Percentiles rank a stretch among this genome's conserved stretches.
Conservation (phyloP, 1,284 basidiomycete genomes). For the Schizophyllum amplum region DNA sequence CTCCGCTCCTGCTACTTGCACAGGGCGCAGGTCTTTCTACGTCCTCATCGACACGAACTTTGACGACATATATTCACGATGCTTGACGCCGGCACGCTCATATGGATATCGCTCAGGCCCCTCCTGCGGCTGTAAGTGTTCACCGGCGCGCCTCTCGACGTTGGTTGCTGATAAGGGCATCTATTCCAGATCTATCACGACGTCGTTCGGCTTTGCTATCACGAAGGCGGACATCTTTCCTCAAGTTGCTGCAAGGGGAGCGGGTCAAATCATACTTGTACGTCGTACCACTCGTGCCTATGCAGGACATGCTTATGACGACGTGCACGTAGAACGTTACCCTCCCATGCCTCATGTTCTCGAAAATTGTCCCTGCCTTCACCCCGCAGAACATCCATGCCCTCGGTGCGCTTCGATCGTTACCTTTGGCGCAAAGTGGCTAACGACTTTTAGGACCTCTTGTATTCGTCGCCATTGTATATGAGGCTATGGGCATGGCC, state of each 20-base stretch:
- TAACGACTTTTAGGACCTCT: constrained; percentile 37
- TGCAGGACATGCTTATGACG: not conserved
- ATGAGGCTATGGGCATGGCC: constrained; percentile 42
- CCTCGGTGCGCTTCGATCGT: constrained; percentile 36
- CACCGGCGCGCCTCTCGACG: too few relatives aligned
- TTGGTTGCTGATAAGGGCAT: not conserved
- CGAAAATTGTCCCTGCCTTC: constrained; percentile 72
- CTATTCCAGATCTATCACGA: constrained; percentile 39
- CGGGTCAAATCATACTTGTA: constrained; percentile 52
- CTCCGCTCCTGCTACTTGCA: not conserved
- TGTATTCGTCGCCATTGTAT: constrained; percentile 43
- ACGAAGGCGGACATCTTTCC: constrained; percentile 59
- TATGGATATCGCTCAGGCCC: constrained; percentile 54
- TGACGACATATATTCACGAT: not conserved
- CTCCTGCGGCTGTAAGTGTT: constrained; percentile 46
- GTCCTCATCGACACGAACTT: constrained; percentile 3
- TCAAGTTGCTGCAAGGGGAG: constrained; percentile 45
- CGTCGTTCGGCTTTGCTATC: constrained; percentile 44
- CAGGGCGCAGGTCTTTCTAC: constrained; percentile 9
- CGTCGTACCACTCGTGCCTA: constrained; percentile 7
- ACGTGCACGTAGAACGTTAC: constrained; percentile 44
- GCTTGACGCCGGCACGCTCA: constrained; percentile 26
- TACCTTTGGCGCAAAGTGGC: not conserved
- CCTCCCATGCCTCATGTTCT: constrained; percentile 67
- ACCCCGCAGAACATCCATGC: constrained; percentile 53